Evolutionary conservation across 139 green algal genomes (phyloP), one percentile per base, ranked within the genome.

Genomic region (Bryopsis sp.): DNA sequence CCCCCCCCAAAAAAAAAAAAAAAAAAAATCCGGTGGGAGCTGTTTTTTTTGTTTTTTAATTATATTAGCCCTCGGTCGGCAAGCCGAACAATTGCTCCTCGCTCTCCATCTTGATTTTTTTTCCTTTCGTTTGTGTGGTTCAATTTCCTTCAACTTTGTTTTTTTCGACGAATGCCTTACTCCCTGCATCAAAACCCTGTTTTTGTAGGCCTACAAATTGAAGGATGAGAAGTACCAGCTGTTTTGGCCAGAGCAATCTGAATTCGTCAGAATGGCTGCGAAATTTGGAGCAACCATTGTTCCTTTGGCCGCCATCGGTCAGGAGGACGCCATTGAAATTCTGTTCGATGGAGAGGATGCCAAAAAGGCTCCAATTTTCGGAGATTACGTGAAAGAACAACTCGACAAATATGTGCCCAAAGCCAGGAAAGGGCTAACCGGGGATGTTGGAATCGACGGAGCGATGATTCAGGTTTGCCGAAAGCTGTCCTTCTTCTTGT

Each of bases 231-330:
- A 91, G 57, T 95, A 96, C 77, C 39, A 86, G 68, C 72, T 96
- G 0, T 81, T 91, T 47, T 95, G 89, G 89, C 88, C 89, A 2
- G 59, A 85, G 37, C 76, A 79, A 26, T 71, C 74, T 54, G 89
- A 96, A 70, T 94, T 96, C 75, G 82, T 96, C 19, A 75, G 89
- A 34, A 89, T 95, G 82, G 89, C 89, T 8, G 79, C 80, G 19
- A 78, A 77, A 28, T 82, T 82, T 50, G 78, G 81, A n/a, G 89
- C 89, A 19, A 88, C 81, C 58, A 95, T 96, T 58, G 79, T 96
- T n/a, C 86, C 89, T 2, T 86, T 96, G 75, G 79, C 78, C 5
- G 80, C 76, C 2, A 71, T 95, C 5, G 89, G 89, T 2, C 63
- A 64, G 4, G 89, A 95, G 47, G 89, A 95, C 64, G 47, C 39